A percentile compares a stretch with the other conserved stretches of the same genome.
Conservation (phyloP, 257 asterid species). For the Jasminum sambac region DNA sequence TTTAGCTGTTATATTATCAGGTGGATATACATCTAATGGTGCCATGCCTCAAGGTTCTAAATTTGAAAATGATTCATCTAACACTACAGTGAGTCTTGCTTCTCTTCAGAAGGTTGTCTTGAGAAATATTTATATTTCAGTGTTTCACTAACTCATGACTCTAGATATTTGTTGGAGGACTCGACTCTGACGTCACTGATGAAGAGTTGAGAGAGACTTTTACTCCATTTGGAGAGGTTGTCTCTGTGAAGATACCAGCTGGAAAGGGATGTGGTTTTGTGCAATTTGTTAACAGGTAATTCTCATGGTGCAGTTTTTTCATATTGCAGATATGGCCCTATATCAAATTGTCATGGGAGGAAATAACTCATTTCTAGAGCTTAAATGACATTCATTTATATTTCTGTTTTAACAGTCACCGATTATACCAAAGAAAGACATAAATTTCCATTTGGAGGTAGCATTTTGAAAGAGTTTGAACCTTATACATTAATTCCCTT, state of each 20-base stretch:
- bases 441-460: not conserved
- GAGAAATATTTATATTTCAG: conserved; percentile 3
- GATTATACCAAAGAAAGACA: not conserved
- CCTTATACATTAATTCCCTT: not conserved
- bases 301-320: conserved; percentile 9
- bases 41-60: conserved; percentile 52
- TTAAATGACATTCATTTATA: not conserved
- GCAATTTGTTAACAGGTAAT: conserved; percentile 74
- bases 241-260: conserved; percentile 86
- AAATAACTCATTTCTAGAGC: not conserved
- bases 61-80: conserved; percentile 65
- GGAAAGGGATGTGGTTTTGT: conserved; percentile 99
- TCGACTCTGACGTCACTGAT: conserved; percentile 87
- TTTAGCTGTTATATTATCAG: conserved; percentile 77
- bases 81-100: conserved; percentile 80
- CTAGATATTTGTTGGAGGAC: conserved; percentile 70
- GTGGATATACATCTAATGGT: conserved; percentile 79
- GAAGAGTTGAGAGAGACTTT: conserved; percentile 81
- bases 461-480: not conserved
- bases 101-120: conserved; percentile 24
- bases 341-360: not conserved
- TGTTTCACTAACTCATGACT: conserved; percentile 9
- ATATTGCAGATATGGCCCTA: not conserved
- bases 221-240: conserved; percentile 75
- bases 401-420: not conserved